Evolutionary conservation across 805 yeast genomes (phyloP).

Genomic region (Candida odintsovae): DNA sequence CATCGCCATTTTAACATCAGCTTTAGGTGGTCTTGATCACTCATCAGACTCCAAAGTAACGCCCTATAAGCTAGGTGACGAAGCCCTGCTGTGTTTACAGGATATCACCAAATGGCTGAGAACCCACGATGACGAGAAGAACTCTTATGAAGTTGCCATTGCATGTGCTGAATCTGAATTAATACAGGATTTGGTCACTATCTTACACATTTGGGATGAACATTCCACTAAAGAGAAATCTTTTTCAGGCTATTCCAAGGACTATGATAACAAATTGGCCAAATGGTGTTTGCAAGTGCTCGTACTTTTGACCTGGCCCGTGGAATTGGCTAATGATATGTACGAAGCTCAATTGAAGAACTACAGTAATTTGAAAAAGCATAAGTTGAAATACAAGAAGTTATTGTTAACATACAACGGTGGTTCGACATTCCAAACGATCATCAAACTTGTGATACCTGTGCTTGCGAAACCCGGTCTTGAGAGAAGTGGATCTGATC

Average conservation of each 20-base stretch:
- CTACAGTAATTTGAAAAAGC: conserved; percentile 55
- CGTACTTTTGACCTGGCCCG: conserved; percentile 84
- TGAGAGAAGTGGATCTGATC: conserved; percentile 66
- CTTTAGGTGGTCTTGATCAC: conserved; percentile 86
- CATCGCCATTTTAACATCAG: conserved; percentile 75
- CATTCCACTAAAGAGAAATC: conserved; percentile 25
- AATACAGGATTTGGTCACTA: conserved; percentile 70
- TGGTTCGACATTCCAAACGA: conserved; percentile 63
- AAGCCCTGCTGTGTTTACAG: conserved; percentile 64
- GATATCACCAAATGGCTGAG: conserved; percentile 88
- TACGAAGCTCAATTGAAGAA: conserved; percentile 50
- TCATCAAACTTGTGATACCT: conserved; percentile 62
- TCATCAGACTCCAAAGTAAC: conserved; percentile 39
- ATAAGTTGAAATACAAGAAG: conserved; percentile 69
- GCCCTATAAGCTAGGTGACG: conserved; percentile 79
- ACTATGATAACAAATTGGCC: conserved; percentile 53
- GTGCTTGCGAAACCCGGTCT: conserved; percentile 43
- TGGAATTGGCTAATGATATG: conserved; percentile 46
- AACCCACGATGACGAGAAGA: conserved; percentile 68
- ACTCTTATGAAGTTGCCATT: conserved; percentile 74
- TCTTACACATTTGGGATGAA: conserved; percentile 67
- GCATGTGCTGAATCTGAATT: conserved; percentile 81
- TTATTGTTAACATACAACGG: conserved; percentile 49
- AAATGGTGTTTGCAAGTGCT: conserved; percentile 71
- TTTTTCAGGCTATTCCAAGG: conserved; percentile 26